These are phyloP conservation scores for Elaeagnus macrophylla DNA, from an alignment of 306 rosid genomes.

Conservation along the genomic window DNA sequence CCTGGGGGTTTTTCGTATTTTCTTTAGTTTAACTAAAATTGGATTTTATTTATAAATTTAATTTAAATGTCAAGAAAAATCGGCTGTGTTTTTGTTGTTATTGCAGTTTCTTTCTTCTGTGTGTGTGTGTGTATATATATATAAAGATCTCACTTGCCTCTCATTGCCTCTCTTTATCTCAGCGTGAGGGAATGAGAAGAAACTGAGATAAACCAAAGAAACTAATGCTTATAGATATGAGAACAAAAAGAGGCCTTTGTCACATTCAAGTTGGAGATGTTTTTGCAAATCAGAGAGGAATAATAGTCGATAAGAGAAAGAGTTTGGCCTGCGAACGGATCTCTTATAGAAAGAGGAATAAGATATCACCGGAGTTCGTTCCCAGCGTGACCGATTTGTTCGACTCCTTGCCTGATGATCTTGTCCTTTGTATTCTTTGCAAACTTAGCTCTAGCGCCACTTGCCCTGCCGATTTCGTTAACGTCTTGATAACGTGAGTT, in stretches of 20 bases:
- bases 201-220: neutral
- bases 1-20: neutral
- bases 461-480: conserved; percentile 60
- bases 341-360: conserved; percentile 36
- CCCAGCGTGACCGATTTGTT: conserved; percentile 31
- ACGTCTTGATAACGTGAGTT: conserved; percentile 59
- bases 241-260: conserved; percentile 51
- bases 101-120: conserved; percentile 30
- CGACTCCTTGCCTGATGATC: conserved; percentile 69
- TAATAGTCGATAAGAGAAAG: conserved; percentile 27
- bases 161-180: conserved; percentile 6
- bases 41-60: neutral
- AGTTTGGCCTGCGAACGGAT: conserved; percentile 16
- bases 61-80: conserved; percentile 12
- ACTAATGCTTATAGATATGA: conserved; percentile 23
- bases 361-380: conserved; percentile 11
- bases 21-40: conserved; percentile 1
- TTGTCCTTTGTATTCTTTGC: conserved; percentile 50
- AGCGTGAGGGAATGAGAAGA: conserved; percentile 1
- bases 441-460: conserved; percentile 52
- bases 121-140: no score
- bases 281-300: conserved; percentile 19
- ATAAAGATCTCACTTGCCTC: conserved; percentile 15
- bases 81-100: conserved; percentile 39
- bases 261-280: conserved; percentile 25